phyloP scores from a whole-genome alignment of 2,329 filamentous ascomycete species.

The Nemania sp. region DNA sequence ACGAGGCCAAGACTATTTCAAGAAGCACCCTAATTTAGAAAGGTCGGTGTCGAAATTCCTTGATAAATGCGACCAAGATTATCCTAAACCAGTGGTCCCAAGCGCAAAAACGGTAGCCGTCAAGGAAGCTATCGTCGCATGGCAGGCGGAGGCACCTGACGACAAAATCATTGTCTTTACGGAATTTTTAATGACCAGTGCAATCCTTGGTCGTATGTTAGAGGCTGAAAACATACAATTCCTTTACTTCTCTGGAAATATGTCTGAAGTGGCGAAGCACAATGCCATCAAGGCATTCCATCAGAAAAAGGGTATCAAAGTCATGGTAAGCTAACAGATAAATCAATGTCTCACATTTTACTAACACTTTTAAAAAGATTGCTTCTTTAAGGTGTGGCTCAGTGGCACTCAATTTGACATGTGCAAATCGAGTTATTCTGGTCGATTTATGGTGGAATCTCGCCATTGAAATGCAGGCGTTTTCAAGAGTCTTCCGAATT shows the following conservation, averaged over 20 bases:
- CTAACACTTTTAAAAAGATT: constrained; percentile 37
- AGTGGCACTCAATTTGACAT: constrained; percentile 47
- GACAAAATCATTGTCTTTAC: constrained; percentile 28
- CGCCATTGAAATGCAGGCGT: constrained; percentile 64
- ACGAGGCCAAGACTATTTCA: constrained; percentile 5
- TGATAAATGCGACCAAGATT: constrained; percentile 3
- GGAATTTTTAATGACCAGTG: constrained; percentile 35
- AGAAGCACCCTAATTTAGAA: constrained; percentile 3
- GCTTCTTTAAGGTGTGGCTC: constrained; percentile 43
- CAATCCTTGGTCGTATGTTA: constrained; percentile 45
- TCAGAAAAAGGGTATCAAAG: constrained; percentile 17
- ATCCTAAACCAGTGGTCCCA: constrained; percentile 1
- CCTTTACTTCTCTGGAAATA: constrained; percentile 45
- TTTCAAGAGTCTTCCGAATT: constrained; percentile 64
- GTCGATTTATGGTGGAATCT: constrained; percentile 67
- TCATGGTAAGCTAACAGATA: constrained; percentile 43
- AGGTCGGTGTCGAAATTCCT: constrained; percentile 15
- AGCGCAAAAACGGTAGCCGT: constrained; percentile 25
- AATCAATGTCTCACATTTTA: neutral
- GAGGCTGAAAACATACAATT: constrained; percentile 39
- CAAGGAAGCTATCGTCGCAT: constrained; percentile 18
- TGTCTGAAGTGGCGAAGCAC: constrained; percentile 21
- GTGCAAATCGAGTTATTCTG: constrained; percentile 58
- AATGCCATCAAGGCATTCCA: constrained; percentile 35
- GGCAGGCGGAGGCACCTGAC: constrained; percentile 18